Evolutionary conservation across 495 filamentous ascomycete genomes (phyloP), one percentile per base, ranked within the genome.

Genomic region (Amniculicola lignicola): DNA sequence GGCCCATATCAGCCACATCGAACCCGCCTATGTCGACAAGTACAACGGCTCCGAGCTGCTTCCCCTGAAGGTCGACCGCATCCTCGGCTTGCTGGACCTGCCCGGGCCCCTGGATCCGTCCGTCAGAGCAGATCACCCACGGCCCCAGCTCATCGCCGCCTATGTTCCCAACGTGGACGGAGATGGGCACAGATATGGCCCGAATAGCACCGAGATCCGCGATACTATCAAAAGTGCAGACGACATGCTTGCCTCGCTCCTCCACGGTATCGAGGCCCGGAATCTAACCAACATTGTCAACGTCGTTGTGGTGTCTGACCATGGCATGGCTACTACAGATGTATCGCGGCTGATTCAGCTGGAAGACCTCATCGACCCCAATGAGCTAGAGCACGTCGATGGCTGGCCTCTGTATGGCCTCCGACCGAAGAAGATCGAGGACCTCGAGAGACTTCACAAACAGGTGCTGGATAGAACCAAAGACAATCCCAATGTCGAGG

Each of bases 301-400:
- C 59, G 79, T 99, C n/a, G 82, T 99, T 28, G 79, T 99, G n/a
- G 91, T 99, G 14, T 95, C 89, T 10, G 93, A 99, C 69, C 93
- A 99, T 63, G 93, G 93, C 18, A 99, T 99, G 93, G 92, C 92
- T 3, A 92, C 88, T 1, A 96, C 93, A 0, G 84, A 88, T 29
- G 81, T 78, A 0, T 77, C 82, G 15, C 82, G 92, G n/a, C 73
- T 96, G 33, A 79, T 99, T 21, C 93, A 97, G 67, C 73, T 97
- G n/a, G 93, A 99, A 57, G 90, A 96, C 66, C 63, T 95, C 2
- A 77, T 97, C 25, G 87, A 95, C 61, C 72, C 86, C 0, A 69
- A 69, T 38, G 77, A 86, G 45, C 82, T 95, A 19, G 85, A 84
- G 51, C 90, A 91, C 61, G 86, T 85, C 7, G 93, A 99, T 63